phyloP scores from a whole-genome alignment of 495 filamentous ascomycete species.

The Saxophila tyrrhenica region DNA sequence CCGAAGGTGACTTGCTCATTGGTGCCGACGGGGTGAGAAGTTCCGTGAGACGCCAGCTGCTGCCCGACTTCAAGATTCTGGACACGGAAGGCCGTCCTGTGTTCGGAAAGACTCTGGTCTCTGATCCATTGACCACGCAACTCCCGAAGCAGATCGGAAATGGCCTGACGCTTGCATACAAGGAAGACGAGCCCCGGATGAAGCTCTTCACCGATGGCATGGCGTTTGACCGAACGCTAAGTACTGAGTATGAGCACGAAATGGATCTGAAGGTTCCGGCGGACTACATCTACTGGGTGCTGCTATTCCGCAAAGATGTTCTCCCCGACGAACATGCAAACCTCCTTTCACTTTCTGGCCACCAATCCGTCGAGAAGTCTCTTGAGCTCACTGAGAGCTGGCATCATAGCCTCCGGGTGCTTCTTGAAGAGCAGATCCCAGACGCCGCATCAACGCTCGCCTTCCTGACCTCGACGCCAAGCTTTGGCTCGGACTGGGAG shows the following conservation, averaged over 20 bases:
- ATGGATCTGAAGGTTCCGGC: constrained; percentile 25
- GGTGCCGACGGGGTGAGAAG: constrained; percentile 39
- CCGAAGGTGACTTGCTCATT: constrained; percentile 32
- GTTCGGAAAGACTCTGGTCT: constrained; percentile 34
- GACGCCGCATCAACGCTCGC: constrained; percentile 17
- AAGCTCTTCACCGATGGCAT: not conserved
- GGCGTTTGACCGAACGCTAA: not conserved
- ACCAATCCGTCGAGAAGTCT: constrained; percentile 22
- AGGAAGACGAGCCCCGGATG: not conserved
- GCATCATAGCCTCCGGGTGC: constrained; percentile 26
- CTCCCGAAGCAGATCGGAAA: not conserved
- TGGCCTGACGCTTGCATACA: not conserved
- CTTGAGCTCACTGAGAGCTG: constrained; percentile 22
- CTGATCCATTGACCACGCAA: not conserved
- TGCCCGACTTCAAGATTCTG: constrained; percentile 32
- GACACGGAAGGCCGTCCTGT: constrained; percentile 36
- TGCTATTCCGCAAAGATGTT: constrained; percentile 18
- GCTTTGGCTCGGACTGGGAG: not conserved
- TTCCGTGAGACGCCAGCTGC: constrained; percentile 31
- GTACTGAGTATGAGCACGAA: not conserved
- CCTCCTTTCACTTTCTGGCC: constrained; percentile 15
- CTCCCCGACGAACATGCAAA: constrained; percentile 18
- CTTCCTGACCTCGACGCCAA: constrained; percentile 13
- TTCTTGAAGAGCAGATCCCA: constrained; percentile 22
- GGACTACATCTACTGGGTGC: constrained; percentile 36